These are phyloP conservation scores for Wickerhamiella kurtzmanii DNA, from an alignment of 805 yeast species.

Conservation along the genomic window DNA sequence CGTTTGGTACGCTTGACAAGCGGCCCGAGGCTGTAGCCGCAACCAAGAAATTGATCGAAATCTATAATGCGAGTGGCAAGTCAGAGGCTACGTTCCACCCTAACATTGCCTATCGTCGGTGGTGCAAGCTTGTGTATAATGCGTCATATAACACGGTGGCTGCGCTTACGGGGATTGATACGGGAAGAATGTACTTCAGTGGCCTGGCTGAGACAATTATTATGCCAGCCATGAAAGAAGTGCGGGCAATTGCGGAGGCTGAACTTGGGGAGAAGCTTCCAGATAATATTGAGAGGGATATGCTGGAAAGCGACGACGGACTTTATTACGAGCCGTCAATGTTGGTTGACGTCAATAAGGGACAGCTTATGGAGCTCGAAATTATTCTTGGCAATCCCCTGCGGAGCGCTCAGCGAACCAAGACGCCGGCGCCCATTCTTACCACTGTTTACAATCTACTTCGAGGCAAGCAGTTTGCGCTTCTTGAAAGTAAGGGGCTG, in stretches of 20 bases:
- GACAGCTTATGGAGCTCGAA: conserved; percentile 58
- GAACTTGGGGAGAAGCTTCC: conserved; percentile 45
- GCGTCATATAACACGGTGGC: conserved; percentile 51
- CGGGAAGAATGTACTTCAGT: conserved; percentile 38
- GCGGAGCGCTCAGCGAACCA: conserved; percentile 34
- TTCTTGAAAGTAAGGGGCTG: conserved; percentile 44
- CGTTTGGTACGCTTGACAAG: conserved; percentile 41
- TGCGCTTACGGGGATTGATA: conserved; percentile 45
- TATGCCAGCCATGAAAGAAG: conserved; percentile 55
- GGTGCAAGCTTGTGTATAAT: conserved; percentile 58
- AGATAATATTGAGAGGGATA: conserved; percentile 33
- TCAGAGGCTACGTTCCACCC: conserved; percentile 32
- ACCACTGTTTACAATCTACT: conserved; percentile 44
- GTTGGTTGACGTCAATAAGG: conserved; percentile 53
- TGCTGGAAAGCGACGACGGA: conserved; percentile 47
- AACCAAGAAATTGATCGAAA: conserved; percentile 32
- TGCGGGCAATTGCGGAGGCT: conserved; percentile 50
- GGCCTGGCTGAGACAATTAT: conserved; percentile 33
- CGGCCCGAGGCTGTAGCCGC: conserved; percentile 22
- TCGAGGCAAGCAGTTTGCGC: conserved; percentile 44
- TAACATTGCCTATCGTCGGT: conserved; percentile 41
- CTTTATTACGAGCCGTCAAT: conserved; percentile 55
- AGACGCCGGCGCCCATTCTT: conserved; percentile 46
- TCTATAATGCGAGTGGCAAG: conserved; percentile 32
- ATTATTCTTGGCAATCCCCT: conserved; percentile 57